Evolutionary conservation across 1,284 basidiomycete genomes (phyloP).

Genomic region (Butyriboletus appendiculatus): DNA sequence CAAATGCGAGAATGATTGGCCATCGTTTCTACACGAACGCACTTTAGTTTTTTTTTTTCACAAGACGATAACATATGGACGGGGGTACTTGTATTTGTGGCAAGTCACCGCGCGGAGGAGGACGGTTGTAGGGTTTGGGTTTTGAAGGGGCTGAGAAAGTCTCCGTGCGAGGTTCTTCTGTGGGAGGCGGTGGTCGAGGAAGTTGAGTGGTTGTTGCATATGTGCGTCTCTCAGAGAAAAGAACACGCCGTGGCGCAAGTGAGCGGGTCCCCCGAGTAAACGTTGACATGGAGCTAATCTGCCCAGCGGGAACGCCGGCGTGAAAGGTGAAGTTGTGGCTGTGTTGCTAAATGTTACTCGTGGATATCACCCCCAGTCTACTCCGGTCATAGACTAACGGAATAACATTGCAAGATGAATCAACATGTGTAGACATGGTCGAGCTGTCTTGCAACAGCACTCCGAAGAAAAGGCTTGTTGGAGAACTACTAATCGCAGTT

Average conservation of each 20-base stretch:
- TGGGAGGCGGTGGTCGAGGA: constrained; percentile 28
- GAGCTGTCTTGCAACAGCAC: too few species aligned
- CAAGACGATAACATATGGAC: background rate
- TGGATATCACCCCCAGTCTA: too few species aligned
- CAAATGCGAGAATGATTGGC: constrained; percentile 57
- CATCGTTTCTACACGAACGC: constrained; percentile 43
- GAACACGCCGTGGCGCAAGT: constrained; percentile 6
- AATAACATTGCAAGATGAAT: too few species aligned
- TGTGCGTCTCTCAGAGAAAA: constrained; percentile 10
- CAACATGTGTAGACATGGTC: too few species aligned
- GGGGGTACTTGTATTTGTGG: constrained; percentile 42
- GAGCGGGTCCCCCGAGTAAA: constrained; percentile 13
- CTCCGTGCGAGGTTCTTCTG: constrained; percentile 23
- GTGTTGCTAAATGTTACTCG: background rate
- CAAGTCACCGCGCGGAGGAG: constrained; percentile 41
- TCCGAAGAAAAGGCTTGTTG: too few species aligned
- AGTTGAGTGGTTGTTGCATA: constrained; percentile 20
- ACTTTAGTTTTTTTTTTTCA: background rate
- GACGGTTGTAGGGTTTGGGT: constrained; percentile 35
- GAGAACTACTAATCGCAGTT: too few species aligned
- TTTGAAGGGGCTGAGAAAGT: constrained; percentile 37
- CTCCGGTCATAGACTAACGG: too few species aligned
- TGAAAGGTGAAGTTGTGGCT: background rate
- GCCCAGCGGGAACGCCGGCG: background rate
- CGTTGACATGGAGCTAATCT: constrained; percentile 13